phyloP scores from a whole-genome alignment of 345 rosid genomes.

The Lepidium africanum region DNA sequence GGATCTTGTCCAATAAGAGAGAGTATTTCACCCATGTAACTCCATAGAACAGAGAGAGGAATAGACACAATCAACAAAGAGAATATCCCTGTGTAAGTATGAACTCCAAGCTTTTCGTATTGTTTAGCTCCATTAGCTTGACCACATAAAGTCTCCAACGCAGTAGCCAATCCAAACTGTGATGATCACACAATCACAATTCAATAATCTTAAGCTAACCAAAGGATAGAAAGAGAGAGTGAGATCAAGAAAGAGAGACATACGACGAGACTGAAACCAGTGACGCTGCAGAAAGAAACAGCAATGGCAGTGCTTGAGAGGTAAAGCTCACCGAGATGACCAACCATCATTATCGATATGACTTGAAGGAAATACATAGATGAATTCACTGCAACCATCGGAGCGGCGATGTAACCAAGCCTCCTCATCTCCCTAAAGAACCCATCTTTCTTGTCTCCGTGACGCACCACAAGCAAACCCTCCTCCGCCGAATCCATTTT shows the following conservation, averaged over 20 bases:
- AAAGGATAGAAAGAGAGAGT: background rate
- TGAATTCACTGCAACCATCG: slow-evolving; percentile 57
- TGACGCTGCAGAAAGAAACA: slow-evolving; percentile 56
- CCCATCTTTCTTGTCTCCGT: background rate
- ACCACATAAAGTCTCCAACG: slow-evolving; percentile 74
- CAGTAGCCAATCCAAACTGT: slow-evolving; percentile 73
- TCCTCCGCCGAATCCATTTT: slow-evolving; percentile 28
- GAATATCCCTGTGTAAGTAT: slow-evolving; percentile 49
- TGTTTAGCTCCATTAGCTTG: slow-evolving; percentile 79
- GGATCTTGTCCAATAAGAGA: slow-evolving; percentile 55
- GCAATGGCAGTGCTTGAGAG: slow-evolving; percentile 81
- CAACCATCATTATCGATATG: slow-evolving; percentile 64
- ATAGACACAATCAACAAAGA: slow-evolving; percentile 35
- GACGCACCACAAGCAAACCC: slow-evolving; percentile 17
- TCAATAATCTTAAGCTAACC: background rate
- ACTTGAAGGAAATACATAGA: slow-evolving; percentile 53
- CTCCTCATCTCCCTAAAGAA: slow-evolving; percentile 39
- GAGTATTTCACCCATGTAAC: slow-evolving; percentile 46
- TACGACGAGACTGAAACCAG: slow-evolving; percentile 73
- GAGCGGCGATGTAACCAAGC: slow-evolving; percentile 48
- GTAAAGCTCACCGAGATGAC: slow-evolving; percentile 68
- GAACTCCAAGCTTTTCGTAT: slow-evolving; percentile 44
- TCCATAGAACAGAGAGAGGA: slow-evolving; percentile 55
- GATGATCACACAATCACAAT: background rate
- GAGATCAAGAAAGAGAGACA: slow-evolving; percentile 6